Evolutionary conservation across 257 asterid species (phyloP).

Genomic region (Lithospermum erythrorhizon): DNA sequence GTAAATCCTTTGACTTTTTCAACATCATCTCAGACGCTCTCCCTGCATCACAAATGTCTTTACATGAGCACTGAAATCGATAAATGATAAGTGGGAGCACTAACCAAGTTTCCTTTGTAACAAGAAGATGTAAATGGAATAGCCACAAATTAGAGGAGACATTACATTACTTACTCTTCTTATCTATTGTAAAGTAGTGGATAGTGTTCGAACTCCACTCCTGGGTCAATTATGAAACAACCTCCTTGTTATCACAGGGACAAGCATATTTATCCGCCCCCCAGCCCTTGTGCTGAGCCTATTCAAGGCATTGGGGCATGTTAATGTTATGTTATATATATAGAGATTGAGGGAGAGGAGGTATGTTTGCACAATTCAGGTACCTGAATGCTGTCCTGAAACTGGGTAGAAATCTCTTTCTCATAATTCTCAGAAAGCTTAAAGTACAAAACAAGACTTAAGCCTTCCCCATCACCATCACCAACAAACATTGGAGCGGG

Average conservation of each 20-base stretch:
- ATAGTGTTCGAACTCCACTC: too few relatives aligned
- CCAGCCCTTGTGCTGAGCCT: too few relatives aligned
- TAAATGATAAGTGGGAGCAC: neutral
- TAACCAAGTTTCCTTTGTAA: neutral
- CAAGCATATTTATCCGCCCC: too few relatives aligned
- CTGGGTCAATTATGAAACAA: too few relatives aligned
- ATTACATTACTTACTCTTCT: too few relatives aligned
- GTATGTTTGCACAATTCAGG: neutral
- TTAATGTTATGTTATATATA: too few relatives aligned
- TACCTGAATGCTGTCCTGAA: constrained; percentile 73
- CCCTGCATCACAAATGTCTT: constrained; percentile 26
- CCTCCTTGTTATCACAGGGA: too few relatives aligned
- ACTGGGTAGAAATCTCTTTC: constrained; percentile 54
- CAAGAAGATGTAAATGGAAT: neutral
- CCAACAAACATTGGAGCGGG: constrained; percentile 79
- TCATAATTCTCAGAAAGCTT: constrained; percentile 64
- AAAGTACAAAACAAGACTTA: constrained; percentile 76
- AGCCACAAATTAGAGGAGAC: too few relatives aligned
- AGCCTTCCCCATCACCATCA: constrained; percentile 83
- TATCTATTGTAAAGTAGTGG: too few relatives aligned
- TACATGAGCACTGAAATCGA: neutral
- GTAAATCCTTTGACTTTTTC: constrained; percentile 68
- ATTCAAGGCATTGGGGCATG: too few relatives aligned
- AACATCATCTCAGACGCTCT: constrained; percentile 49
- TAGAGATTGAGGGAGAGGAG: neutral